Conservation (phyloP, 495 filamentous ascomycete species). For the Penicillium canariense region DNA sequence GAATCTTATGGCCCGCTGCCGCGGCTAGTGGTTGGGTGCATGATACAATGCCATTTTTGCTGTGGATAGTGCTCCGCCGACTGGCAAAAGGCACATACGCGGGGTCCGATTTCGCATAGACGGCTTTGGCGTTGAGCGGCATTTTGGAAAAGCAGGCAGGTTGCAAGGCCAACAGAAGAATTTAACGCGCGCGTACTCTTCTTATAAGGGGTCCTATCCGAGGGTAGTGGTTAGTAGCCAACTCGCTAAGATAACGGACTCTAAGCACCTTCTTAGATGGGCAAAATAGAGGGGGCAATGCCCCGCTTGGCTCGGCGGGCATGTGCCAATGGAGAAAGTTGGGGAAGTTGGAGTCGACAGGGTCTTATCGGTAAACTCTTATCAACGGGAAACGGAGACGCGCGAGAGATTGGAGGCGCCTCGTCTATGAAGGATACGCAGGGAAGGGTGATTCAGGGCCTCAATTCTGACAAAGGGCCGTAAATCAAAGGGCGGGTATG, state of each 20-base stretch:
- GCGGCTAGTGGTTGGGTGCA: conserved; percentile 90
- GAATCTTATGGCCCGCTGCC: conserved; percentile 78
- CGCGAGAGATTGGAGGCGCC: background rate
- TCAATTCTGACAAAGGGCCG: too few relatives aligned
- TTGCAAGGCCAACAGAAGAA: background rate
- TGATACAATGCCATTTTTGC: conserved; percentile 86
- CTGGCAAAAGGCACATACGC: conserved; percentile 69
- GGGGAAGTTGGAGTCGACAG: background rate
- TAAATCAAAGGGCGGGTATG: too few relatives aligned
- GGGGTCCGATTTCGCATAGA: conserved; percentile 62
- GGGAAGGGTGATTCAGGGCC: too few relatives aligned
- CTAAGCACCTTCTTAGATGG: background rate
- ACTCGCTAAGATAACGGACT: too few relatives aligned
- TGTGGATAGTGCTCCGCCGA: conserved; percentile 88
- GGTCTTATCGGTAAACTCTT: background rate
- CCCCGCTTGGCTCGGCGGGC: background rate
- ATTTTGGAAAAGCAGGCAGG: conserved; percentile 27
- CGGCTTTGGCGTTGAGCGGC: conserved; percentile 57
- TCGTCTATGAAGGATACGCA: background rate
- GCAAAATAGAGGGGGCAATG: conserved; percentile 1
- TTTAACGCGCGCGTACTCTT: too few relatives aligned
- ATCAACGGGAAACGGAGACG: background rate
- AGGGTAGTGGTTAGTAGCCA: too few relatives aligned
- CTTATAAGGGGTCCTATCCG: too few relatives aligned
- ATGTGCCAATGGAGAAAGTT: background rate